Evolutionary conservation across 345 rosid genomes (phyloP).

Genomic region (Lepidium didymum): DNA sequence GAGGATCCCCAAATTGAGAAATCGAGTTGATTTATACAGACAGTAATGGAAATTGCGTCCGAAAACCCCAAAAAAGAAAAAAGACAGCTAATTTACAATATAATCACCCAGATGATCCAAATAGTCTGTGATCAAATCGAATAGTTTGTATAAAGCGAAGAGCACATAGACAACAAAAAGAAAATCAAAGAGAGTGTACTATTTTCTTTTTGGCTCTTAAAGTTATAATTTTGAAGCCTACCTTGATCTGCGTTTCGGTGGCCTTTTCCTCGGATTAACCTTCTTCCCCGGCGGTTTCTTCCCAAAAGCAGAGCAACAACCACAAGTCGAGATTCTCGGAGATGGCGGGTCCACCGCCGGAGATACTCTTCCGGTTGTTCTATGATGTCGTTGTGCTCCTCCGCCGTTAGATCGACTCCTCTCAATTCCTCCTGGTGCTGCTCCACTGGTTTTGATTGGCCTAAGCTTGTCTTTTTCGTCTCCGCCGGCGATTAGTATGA

Average conservation of each 20-base stretch:
- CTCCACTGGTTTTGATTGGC: conserved; percentile 30
- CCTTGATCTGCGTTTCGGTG: conserved; percentile 56
- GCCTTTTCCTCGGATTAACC: conserved; percentile 35
- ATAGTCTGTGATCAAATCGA: neutral
- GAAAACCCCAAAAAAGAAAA: neutral
- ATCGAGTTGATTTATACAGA: conserved; percentile 6
- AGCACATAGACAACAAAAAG: neutral
- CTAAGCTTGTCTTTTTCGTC: conserved; percentile 35
- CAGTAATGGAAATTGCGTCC: conserved; percentile 2
- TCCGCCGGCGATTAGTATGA: neutral
- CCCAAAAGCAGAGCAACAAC: conserved; percentile 61
- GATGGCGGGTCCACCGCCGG: conserved; percentile 92
- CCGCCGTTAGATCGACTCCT: conserved; percentile 87
- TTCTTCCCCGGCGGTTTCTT: conserved; percentile 46
- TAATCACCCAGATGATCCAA: neutral
- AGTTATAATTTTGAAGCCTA: neutral
- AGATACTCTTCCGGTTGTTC: conserved; percentile 70
- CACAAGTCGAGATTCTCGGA: conserved; percentile 78
- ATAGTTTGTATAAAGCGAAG: conserved; percentile 3
- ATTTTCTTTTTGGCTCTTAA: neutral
- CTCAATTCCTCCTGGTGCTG: conserved; percentile 34
- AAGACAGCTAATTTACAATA: conserved; percentile 13
- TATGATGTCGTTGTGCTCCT: conserved; percentile 42
- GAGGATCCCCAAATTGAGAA: conserved; percentile 1
- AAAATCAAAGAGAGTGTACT: conserved; percentile 11